Base-by-base conservation (phyloP, 2,329 filamentous ascomycete genomes). In the Arthrobotrys conoides region DNA sequence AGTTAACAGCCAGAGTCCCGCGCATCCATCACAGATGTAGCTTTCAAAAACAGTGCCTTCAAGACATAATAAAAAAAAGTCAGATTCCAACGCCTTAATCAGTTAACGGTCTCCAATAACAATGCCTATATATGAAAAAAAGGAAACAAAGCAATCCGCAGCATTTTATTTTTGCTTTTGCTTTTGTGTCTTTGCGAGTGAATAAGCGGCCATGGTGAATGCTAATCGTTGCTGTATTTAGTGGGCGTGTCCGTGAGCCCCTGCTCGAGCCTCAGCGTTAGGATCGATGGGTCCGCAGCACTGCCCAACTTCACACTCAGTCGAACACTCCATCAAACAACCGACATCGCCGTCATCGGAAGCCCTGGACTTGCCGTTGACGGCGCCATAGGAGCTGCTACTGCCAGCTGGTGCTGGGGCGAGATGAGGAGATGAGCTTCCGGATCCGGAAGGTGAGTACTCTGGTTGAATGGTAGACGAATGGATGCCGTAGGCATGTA, bases 391-490 rank as follows among this genome's bases (percentile, higher is more conserved):
- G 6, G 81, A 72, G 33, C 18, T 61, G 27, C 82, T 82, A 38
- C 82, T 82, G 8, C 80, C 81, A 1, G 79, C 82, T 20, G 82
- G 83, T 2, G 84, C 82, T 79, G 87, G 86, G 0, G 71, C 51
- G 51, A 66, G 61, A 57, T 67, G 65, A 3, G 70, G 73, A 30
- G 68, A 75, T 24, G 77, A 75, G 36, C 49, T 76, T 85, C 84
- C 80, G 83, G 81, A 86, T 86, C 68, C 72, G 8, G 80, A 83
- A 87, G 80, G 80, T 10, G 80, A 81, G 55, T 81, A 99, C 84
- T 99, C 96, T 5, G 96, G 96, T 85, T 99, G 96, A 82, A 99
- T 98, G 12, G 96, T 99, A 41, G 94, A 95, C 44, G 93, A 96
- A 86, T 99, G 96, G 81, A 99, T 98, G 71, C 96, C 95, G 82